These are phyloP conservation scores for Peniophora sp. DNA, from an alignment of 1,284 basidiomycete genomes.

Conservation along the genomic window DNA sequence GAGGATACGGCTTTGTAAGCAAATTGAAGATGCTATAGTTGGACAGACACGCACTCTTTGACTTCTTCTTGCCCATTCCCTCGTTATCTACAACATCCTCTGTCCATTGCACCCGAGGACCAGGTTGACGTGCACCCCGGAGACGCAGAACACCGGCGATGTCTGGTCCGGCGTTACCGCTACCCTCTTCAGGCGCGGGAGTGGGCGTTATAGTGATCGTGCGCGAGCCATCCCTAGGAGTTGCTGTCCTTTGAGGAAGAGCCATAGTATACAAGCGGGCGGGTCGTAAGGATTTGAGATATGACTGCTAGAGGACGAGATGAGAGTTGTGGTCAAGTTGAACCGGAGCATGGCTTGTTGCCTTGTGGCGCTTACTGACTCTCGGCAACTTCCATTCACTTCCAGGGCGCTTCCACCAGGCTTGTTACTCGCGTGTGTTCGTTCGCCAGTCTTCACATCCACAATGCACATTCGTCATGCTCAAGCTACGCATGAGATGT, in stretches of 20 bases:
- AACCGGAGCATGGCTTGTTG: too few relatives aligned
- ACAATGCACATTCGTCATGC: too few relatives aligned
- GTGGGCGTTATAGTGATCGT: slow-evolving; percentile 43
- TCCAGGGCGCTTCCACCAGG: too few relatives aligned
- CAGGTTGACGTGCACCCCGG: slow-evolving; percentile 33
- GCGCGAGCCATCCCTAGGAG: slow-evolving; percentile 48
- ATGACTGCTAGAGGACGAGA: slow-evolving; percentile 1
- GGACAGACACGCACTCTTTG: slow-evolving; percentile 58
- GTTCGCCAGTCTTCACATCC: too few relatives aligned
- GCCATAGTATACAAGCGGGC: background rate
- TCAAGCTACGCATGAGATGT: too few relatives aligned
- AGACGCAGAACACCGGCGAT: slow-evolving; percentile 44
- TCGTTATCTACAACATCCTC: slow-evolving; percentile 84
- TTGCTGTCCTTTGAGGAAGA: slow-evolving; percentile 22
- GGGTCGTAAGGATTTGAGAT: slow-evolving; percentile 1
- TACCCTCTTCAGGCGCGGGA: slow-evolving; percentile 28
- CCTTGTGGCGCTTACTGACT: too few relatives aligned
- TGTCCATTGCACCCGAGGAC: slow-evolving; percentile 62
- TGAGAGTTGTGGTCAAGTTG: background rate
- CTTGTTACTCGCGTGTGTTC: too few relatives aligned
- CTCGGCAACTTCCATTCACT: too few relatives aligned
- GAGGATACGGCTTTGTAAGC: background rate
- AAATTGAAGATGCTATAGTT: background rate
- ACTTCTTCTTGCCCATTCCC: slow-evolving; percentile 70
- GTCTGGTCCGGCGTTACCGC: slow-evolving; percentile 11